These are phyloP conservation scores for Fusarium nurragi DNA, from an alignment of 2,329 filamentous ascomycete genomes.

Conservation along the genomic window DNA sequence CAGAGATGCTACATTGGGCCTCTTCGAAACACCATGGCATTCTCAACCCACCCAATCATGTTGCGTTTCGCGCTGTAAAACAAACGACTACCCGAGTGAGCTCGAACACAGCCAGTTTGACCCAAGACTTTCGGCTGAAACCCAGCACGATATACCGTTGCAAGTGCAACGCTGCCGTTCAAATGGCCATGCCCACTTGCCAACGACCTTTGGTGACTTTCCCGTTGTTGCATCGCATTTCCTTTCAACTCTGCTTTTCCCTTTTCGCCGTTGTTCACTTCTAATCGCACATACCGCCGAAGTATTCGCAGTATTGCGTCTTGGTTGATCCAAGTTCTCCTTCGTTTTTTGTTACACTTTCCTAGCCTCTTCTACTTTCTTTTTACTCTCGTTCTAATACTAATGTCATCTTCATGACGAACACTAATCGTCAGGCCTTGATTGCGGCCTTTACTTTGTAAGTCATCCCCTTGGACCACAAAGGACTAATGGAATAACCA, in stretches of 20 bases:
- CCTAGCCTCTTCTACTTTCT: slow-evolving; percentile 46
- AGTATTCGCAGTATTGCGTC: slow-evolving; percentile 26
- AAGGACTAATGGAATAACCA: slow-evolving; percentile 40
- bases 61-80: slow-evolving; percentile 15
- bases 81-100: slow-evolving; percentile 26
- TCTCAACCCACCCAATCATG: slow-evolving; percentile 37
- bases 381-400: slow-evolving; percentile 46
- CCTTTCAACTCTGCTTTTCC: slow-evolving; percentile 17
- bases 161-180: slow-evolving; percentile 32
- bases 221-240: slow-evolving; percentile 24
- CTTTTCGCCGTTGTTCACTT: slow-evolving; percentile 28
- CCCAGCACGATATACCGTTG: slow-evolving; percentile 26
- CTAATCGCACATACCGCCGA: slow-evolving; percentile 25
- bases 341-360: slow-evolving; percentile 6
- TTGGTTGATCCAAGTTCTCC: slow-evolving; percentile 34
- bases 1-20: slow-evolving; percentile 48
- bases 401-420: slow-evolving; percentile 54
- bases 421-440: slow-evolving; percentile 58
- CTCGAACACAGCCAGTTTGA: slow-evolving; percentile 45
- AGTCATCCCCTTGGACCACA: slow-evolving; percentile 38
- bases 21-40: slow-evolving; percentile 30
- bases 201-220: slow-evolving; percentile 15
- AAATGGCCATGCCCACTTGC: slow-evolving; percentile 10
- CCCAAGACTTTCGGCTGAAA: slow-evolving; percentile 38
- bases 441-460: slow-evolving; percentile 65